A percentile compares a stretch with the other conserved stretches of the same genome.
Evolutionary conservation across 495 filamentous ascomycete genomes (phyloP).

Genomic region (Thermothielavioides terrestris): DNA sequence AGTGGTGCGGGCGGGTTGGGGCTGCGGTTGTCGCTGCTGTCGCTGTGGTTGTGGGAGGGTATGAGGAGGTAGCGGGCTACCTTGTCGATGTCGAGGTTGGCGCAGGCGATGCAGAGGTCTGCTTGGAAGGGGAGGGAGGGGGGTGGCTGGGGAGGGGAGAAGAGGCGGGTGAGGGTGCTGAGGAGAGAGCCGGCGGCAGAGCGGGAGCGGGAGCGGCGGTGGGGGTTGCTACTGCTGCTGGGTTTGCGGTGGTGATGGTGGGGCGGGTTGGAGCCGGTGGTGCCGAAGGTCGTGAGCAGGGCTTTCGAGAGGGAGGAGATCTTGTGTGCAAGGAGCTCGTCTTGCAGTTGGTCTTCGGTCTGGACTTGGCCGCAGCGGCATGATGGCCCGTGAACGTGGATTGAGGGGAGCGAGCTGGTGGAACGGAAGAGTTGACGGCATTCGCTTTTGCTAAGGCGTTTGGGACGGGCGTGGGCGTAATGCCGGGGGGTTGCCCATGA

Average conservation of each 20-base stretch:
- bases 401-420: background rate
- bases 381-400: slow-evolving; percentile 7
- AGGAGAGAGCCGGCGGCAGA: background rate
- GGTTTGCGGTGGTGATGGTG: background rate
- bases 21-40: too few species aligned
- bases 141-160: background rate
- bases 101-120: slow-evolving; percentile 15
- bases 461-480: background rate
- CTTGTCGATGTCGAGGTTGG: slow-evolving; percentile 15
- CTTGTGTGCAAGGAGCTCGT: slow-evolving; percentile 1
- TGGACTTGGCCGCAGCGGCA: slow-evolving; percentile 6
- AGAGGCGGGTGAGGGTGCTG: slow-evolving; percentile 5
- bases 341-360: background rate
- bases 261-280: background rate
- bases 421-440: slow-evolving; percentile 9
- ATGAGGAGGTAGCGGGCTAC: slow-evolving; percentile 10
- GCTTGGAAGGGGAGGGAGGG: background rate
- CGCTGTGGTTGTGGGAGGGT: too few species aligned
- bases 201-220: background rate
- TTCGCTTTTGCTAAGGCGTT: background rate
- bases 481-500: background rate
- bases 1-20: too few species aligned
- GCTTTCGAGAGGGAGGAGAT: slow-evolving; percentile 5
- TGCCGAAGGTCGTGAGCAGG: background rate
- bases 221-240: background rate